phyloP scores from a whole-genome alignment of 345 rosid genomes.

The Dimocarpus longan region DNA sequence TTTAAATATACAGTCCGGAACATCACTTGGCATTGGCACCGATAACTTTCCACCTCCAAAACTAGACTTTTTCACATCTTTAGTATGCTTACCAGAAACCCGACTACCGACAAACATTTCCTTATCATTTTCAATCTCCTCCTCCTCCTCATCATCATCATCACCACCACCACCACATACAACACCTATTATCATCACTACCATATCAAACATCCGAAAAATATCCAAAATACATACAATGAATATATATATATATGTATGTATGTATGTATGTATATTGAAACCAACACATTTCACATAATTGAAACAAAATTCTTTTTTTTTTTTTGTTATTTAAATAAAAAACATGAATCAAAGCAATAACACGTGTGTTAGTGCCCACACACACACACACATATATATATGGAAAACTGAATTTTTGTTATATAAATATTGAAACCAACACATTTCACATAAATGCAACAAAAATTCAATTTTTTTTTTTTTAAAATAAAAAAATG shows the following conservation, averaged over 20 bases:
- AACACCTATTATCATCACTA: conserved; percentile 36
- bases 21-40: conserved; percentile 43
- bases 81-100: conserved; percentile 21
- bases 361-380: neutral
- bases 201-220: conserved; percentile 18
- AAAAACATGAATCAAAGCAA: no score
- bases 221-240: neutral
- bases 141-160: conserved; percentile 13
- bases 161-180: neutral
- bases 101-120: conserved; percentile 20
- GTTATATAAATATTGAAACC: no score
- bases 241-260: no score
- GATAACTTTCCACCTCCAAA: conserved; percentile 27
- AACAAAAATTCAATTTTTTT: neutral
- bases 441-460: neutral
- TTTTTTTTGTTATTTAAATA: no score
- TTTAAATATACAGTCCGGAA: conserved; percentile 61
- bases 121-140: conserved; percentile 39
- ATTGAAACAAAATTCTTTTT: neutral
- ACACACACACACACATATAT: no score
- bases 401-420: no score
- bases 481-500: neutral
- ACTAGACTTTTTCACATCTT: conserved; percentile 24
- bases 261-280: no score
- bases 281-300: neutral